Conservation (phyloP, 2,329 filamentous ascomycete genomes). For the Volutella citrinella region DNA sequence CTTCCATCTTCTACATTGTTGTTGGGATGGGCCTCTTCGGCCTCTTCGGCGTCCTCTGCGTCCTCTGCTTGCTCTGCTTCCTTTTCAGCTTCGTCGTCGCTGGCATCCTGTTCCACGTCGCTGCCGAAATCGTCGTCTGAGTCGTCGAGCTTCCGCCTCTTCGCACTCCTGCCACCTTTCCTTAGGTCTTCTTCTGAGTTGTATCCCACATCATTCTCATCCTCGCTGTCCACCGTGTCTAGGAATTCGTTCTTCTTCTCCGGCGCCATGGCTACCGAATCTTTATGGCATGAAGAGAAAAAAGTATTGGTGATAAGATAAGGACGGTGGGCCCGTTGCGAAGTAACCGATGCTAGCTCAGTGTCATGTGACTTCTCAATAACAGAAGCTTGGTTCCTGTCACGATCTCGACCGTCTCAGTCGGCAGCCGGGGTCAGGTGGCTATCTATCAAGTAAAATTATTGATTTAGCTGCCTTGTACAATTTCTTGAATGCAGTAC, state of each 20-base stretch:
- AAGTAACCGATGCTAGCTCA: too few species aligned
- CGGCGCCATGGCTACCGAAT: constrained; percentile 51
- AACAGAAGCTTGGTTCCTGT: too few species aligned
- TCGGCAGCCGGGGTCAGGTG: too few species aligned
- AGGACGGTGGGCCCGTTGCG: too few species aligned
- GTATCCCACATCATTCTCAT: constrained; percentile 57
- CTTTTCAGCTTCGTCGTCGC: constrained; percentile 31
- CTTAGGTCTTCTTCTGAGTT: constrained; percentile 67
- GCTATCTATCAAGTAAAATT: too few species aligned
- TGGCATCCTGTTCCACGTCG: constrained; percentile 33
- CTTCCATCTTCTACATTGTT: not conserved
- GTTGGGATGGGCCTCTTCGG: constrained; percentile 3
- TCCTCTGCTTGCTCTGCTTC: constrained; percentile 20
- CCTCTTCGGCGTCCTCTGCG: constrained; percentile 19
- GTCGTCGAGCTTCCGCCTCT: constrained; percentile 59
- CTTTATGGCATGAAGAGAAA: constrained; percentile 4
- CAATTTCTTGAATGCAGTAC: too few species aligned
- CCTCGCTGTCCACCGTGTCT: constrained; percentile 56
- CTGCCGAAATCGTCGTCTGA: constrained; percentile 33
- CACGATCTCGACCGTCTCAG: too few species aligned
- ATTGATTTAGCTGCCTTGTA: too few species aligned
- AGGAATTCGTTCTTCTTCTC: constrained; percentile 73
- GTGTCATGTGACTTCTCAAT: constrained; percentile 20
- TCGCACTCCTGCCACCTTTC: constrained; percentile 60
- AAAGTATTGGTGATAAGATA: constrained; percentile 20